These are phyloP conservation scores for Alloteropsis angusta DNA, from an alignment of 202 grass and related monocot genomes.

Conservation along the genomic window DNA sequence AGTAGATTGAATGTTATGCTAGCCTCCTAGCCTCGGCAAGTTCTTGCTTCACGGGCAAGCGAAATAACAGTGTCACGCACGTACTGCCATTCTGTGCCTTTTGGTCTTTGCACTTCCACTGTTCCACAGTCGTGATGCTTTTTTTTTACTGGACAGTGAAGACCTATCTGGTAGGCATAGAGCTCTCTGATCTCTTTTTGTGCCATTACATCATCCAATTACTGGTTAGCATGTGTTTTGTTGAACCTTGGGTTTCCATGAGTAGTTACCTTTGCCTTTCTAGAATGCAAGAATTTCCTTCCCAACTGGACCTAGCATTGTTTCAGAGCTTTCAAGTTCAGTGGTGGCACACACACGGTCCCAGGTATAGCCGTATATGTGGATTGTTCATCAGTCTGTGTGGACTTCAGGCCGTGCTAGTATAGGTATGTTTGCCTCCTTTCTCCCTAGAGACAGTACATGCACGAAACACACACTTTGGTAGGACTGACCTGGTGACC, in stretches of 20 bases:
- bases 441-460: neutral
- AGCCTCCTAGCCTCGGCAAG: neutral
- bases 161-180: neutral
- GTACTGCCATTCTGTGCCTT: neutral
- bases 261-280: neutral
- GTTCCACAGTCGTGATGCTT: neutral
- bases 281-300: neutral
- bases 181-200: neutral
- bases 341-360: neutral
- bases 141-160: too few relatives aligned
- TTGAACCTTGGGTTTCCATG: neutral
- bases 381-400: neutral
- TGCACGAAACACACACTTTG: neutral
- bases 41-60: slow-evolving; percentile 39
- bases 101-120: neutral
- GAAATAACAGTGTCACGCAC: neutral
- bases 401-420: neutral
- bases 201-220: neutral
- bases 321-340: neutral
- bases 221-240: neutral
- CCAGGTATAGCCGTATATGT: neutral
- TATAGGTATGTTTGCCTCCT: neutral
- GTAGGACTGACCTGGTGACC: neutral
- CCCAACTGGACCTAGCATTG: neutral
- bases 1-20: neutral